Evolutionary conservation across 495 filamentous ascomycete species (phyloP), one percentile per base, ranked within the genome.

Genomic region (Podospora bellae-mahoneyi): DNA sequence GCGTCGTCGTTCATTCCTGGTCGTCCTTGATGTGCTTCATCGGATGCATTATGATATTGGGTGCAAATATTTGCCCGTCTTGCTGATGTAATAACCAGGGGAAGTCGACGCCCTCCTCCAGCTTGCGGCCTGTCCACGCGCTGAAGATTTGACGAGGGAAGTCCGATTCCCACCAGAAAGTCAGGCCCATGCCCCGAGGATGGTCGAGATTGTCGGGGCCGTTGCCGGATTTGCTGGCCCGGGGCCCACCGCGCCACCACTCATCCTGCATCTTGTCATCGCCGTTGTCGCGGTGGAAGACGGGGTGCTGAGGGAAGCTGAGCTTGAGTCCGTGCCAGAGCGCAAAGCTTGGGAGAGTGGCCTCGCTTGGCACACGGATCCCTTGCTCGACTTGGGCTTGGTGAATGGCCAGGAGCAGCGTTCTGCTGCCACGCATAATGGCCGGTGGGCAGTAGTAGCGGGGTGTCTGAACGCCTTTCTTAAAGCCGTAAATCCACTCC

Each of bases 261-360:
- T 64, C 65, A 4, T 68, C 32, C 27, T 69, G 67, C 13, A 64
- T 63, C 63, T 64, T 66, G 59, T 55, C 62, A 58, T 79, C 70
- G 30, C 72, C 65, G 32, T 44, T 34, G 4, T 65, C 66, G 32
- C 69, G 63, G 64, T 71, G 73, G 69, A 72, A 81, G 0, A 77
- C 69, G 18, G 79, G 79, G 26, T 76, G 72, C 57, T 78, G 79
- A 18, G 77, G 77, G 69, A 76, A 78, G 60, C 72, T 73, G 44
- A 80, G 62, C 73, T 81, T 81, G 48, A 81, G 70, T 20, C 79
- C 79, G 68, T 81, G 77, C 78, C 78, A 81, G 6, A 81, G 69
- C 15, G 79, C 79, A 53, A 79, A 81, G 69, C 68, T 74, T n/a
- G 76, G 68, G 2, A 76, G 73, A 0, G 79, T 81, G 2, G 79